Base-by-base conservation (phyloP, 1,284 basidiomycete species). In the Naganishia liquefaciens region DNA sequence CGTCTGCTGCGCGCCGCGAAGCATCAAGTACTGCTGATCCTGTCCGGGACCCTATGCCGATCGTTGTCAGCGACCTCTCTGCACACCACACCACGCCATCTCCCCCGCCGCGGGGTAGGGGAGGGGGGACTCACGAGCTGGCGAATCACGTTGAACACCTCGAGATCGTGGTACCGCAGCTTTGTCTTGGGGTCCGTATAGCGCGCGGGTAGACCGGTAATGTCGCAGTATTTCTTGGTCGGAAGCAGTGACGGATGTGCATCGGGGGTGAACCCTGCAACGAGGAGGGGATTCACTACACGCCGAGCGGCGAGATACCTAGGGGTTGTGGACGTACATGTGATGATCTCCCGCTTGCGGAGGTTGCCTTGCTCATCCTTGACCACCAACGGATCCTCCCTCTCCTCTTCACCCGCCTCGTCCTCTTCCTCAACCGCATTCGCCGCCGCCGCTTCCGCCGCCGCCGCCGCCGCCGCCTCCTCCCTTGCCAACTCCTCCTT, bases 191-290 rank as follows among this genome's bases (percentile, higher is more conserved):
- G 80, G 67, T 80, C 80, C 5, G 77, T 79, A 69, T 80, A 80
- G 10, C 69, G 70, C 7, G 78, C 79, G 30, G 75, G 78, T 21
- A 83, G 75, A 3, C 82, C 82, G 0, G 82, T 83, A 55, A 83
- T 76, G 68, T 83, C 82, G 75, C 82, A 83, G 72, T 81, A 82
- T 68, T 79, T 80, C 68, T 80, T 81, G 2, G 77, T 66, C 1
- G 80, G 80, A 3, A 80, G 67, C 17, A 79, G 72, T 10, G 75
- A 77, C 0, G 78, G 77, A 10, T 77, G 77, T 2, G 77, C 77
- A 3, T 74, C 70, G 5, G 76, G 76, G 2, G 79, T 78, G 54
- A 76, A 74, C 68, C 78, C 78, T 78, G 65, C 13, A 13, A 19
- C 15, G 25, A 28, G 37, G 23, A 10, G 25, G 25, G 37, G n/a